Conservation (phyloP, 169 alveolate species). For the Plasmodium inui region DNA sequence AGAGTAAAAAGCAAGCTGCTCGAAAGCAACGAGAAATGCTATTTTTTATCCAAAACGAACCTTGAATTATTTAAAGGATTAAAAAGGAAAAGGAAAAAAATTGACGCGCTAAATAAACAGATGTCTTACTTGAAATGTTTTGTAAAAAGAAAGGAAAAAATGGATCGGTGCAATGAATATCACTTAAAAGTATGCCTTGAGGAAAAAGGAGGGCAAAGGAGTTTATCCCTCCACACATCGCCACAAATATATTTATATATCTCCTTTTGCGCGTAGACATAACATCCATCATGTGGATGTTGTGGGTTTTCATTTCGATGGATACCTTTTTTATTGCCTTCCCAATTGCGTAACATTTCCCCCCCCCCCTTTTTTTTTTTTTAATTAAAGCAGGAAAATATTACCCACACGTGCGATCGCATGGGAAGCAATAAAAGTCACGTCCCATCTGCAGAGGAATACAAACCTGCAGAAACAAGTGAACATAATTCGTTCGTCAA, state of each 20-base stretch:
- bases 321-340: not conserved
- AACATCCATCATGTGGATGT: not conserved
- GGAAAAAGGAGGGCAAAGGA: not conserved
- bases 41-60: slow-evolving; percentile 61
- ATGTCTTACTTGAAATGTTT: slow-evolving; percentile 31
- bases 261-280: not conserved
- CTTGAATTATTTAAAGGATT: slow-evolving; percentile 64
- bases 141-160: slow-evolving; percentile 7
- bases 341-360: not conserved
- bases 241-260: not conserved
- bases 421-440: not conserved
- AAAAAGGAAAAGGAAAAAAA: slow-evolving; percentile 56
- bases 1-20: slow-evolving; percentile 52
- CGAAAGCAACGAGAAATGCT: slow-evolving; percentile 67
- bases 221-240: not conserved
- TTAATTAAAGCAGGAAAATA: slow-evolving; percentile 12
- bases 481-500: not conserved
- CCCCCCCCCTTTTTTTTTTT: slow-evolving; percentile 8
- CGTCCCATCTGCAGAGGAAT: not conserved
- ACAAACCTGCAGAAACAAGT: not conserved
- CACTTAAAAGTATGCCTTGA: not conserved
- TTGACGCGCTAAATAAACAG: slow-evolving; percentile 37
- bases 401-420: not conserved
- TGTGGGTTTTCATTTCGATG: not conserved
- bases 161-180: not conserved